Conservation (phyloP, 345 rosid genomes). For the Corchorus olitorius region DNA sequence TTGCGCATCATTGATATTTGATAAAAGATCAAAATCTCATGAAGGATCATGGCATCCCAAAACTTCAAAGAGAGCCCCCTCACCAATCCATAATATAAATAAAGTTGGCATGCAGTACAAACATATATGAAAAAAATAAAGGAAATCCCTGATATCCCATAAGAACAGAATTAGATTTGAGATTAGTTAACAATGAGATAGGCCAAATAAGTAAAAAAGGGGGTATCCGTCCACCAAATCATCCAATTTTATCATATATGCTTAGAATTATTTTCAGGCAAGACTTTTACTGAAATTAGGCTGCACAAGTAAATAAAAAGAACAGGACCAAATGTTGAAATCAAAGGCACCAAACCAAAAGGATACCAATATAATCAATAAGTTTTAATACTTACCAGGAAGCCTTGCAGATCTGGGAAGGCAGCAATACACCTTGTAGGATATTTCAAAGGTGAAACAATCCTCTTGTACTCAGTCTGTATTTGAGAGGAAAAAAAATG, state of each 20-base stretch:
- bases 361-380: neutral
- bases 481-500: constrained; percentile 12
- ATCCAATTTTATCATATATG: neutral
- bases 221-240: neutral
- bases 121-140: neutral
- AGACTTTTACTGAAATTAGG: neutral
- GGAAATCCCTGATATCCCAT: neutral
- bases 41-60: neutral
- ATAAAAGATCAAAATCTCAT: constrained; percentile 6
- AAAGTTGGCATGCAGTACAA: neutral
- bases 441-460: constrained; percentile 81
- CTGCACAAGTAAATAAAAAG: neutral
- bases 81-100: neutral
- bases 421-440: constrained; percentile 93
- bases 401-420: constrained; percentile 97
- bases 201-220: neutral
- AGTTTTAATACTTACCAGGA: constrained; percentile 54
- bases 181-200: neutral
- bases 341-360: neutral
- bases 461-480: constrained; percentile 85
- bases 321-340: neutral
- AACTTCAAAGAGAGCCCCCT: neutral
- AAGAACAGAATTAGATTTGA: neutral
- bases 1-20: neutral
- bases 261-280: neutral